A percentile compares a stretch with the other conserved stretches of the same genome.
Evolutionary conservation across 768 basidiomycete genomes (phyloP).

Genomic region (Flagelloscypha sp.): DNA sequence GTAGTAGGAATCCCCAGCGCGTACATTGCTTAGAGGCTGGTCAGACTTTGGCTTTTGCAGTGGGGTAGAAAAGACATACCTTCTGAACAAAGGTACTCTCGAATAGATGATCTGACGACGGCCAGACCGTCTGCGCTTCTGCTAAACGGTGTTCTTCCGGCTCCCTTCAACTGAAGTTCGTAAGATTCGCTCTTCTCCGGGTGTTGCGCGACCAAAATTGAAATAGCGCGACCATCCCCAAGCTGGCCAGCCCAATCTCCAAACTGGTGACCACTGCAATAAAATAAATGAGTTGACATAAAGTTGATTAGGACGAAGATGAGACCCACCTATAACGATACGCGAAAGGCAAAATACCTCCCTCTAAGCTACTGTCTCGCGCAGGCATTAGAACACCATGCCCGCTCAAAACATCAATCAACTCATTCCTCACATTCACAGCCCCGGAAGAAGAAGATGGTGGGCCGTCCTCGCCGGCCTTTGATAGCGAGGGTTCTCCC

Average conservation of each 20-base stretch:
- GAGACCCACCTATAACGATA: too few species aligned
- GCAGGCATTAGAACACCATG: slow-evolving; percentile 57
- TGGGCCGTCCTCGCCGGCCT: slow-evolving; percentile 23
- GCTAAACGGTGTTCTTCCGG: slow-evolving; percentile 90
- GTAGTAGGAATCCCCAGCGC: slow-evolving; percentile 86
- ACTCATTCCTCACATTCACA: slow-evolving; percentile 49
- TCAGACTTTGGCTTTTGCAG: background rate
- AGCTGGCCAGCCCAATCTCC: slow-evolving; percentile 90
- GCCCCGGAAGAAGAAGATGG: slow-evolving; percentile 26
- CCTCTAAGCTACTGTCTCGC: slow-evolving; percentile 45
- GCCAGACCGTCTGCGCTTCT: slow-evolving; percentile 91
- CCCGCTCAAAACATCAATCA: slow-evolving; percentile 78
- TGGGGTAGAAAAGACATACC: slow-evolving; percentile 32
- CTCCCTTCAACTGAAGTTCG: slow-evolving; percentile 93
- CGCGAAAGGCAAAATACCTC: too few species aligned
- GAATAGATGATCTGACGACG: slow-evolving; percentile 87
- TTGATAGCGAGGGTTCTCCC: slow-evolving; percentile 53
- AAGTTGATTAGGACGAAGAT: too few species aligned
- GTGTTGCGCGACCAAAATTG: slow-evolving; percentile 47
- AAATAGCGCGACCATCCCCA: slow-evolving; percentile 94
- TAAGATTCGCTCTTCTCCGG: slow-evolving; percentile 44
- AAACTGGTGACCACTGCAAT: slow-evolving; percentile 91
- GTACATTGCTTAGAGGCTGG: slow-evolving; percentile 28
- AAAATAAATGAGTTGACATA: slow-evolving; percentile 86
- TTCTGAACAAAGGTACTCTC: slow-evolving; percentile 92